Evolutionary conservation across 2,329 filamentous ascomycete genomes (phyloP), one percentile per base, ranked within the genome.

Genomic region (Fusarium zealandicum): DNA sequence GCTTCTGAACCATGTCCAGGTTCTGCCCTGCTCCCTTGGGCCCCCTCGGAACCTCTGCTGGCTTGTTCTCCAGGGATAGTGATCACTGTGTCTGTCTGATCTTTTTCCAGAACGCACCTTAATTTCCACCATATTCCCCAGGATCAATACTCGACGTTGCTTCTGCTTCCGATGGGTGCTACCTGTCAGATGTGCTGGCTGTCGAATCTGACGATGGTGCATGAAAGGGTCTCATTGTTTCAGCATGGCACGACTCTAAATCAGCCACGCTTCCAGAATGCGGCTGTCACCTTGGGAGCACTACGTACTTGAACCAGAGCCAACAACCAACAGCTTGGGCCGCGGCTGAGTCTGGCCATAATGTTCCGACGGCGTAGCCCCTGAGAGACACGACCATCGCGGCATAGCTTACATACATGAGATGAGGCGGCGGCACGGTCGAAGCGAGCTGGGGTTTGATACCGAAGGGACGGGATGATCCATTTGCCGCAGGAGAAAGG

Each of bases 361-460:
- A 13, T 13, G 35, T 16, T 10, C 7, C 18, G 17, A 6, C 32
- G 32, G 30, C 30, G 14, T 10, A 13, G 20, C 30, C 28, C 40
- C 14, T 32, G 40, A 27, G 40, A 27, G 22, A 42, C 30, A 11
- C 17, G 18, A 13, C 16, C 27, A 28, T 11, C n/a, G n/a, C 25
- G 30, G 28, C 36, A 22, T 10, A 28, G n/a, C n/a, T n/a, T n/a
- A n/a, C n/a, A n/a, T n/a, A n/a, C n/a, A n/a, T n/a, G n/a, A 16
- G 31, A 45, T 11, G 20, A 45, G 31, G 42, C 31, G 31, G 42
- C 31, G 31, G 20, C 22, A 44, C 41, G 27, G 22, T 27, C 20
- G 30, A 44, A 43, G 40, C 28, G 40, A 43, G 28, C 41, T 27
- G 31, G 41, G 41, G 41, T 35, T n/a, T n/a, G n/a, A n/a, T n/a